Evolutionary conservation across 208 protist species (phyloP).

Genomic region (Acanthamoeba sp.): DNA sequence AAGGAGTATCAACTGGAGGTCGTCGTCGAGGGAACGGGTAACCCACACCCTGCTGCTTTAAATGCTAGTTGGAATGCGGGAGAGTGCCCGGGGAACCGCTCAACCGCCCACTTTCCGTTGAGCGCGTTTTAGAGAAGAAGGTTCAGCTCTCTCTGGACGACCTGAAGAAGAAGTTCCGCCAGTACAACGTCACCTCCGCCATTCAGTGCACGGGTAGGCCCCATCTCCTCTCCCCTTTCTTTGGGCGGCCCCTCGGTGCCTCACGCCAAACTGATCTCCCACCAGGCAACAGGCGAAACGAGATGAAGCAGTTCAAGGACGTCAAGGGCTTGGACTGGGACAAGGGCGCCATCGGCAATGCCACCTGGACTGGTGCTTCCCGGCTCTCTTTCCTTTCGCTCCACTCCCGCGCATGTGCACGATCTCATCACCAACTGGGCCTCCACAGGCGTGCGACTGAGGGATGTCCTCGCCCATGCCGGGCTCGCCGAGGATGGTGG

Average conservation of each 20-base stretch:
- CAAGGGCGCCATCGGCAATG: constrained; percentile 61
- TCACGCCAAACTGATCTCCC: no score
- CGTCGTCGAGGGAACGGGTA: constrained; percentile 38
- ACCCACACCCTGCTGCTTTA: not conserved
- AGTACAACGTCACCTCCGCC: constrained; percentile 84
- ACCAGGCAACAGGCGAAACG: constrained; percentile 89
- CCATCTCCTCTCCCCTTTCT: not conserved
- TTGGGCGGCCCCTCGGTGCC: no score
- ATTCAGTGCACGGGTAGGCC: constrained; percentile 88
- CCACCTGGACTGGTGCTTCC: constrained; percentile 1
- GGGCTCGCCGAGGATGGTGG: constrained; percentile 27
- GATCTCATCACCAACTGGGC: constrained; percentile 73
- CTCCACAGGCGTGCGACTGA: constrained; percentile 88
- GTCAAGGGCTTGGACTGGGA: constrained; percentile 63
- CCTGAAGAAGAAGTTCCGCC: constrained; percentile 84
- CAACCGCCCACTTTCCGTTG: no score
- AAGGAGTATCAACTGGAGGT: constrained; percentile 85
- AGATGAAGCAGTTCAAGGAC: constrained; percentile 79
- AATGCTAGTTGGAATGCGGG: no score
- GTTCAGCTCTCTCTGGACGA: constrained; percentile 88
- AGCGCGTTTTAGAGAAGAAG: constrained; percentile 61
- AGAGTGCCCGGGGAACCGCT: not conserved
- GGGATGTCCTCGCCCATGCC: constrained; percentile 86
- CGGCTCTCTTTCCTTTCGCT: not conserved
- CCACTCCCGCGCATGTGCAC: not conserved